Evolutionary conservation across 768 basidiomycete genomes (phyloP), one percentile per base, ranked within the genome.

Genomic region (Dioszegia crocea): DNA sequence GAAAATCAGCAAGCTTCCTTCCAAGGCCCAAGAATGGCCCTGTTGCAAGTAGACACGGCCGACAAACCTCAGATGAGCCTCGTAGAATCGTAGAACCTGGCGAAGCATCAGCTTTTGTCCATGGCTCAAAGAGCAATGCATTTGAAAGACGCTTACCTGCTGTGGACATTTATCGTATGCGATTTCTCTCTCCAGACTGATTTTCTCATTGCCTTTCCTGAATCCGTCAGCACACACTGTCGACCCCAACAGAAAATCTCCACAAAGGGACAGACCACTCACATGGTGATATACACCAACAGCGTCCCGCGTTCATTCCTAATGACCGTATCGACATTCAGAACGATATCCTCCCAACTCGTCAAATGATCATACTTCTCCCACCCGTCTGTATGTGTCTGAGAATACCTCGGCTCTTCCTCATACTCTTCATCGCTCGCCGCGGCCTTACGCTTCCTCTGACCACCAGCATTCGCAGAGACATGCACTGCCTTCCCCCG

Each of bases 81-180:
- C 75, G 65, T 76, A 76, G 51, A 76, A 76, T 39, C 67, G 47
- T 29, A 76, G 61, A 36, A 76, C 66, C 75, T 76, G 60, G 14
- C n/a, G 24, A 10, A 38, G 14, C 24, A 38, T 26, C 31, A 45
- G 55, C 50, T 12, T 10, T 29, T 19, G 43, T 24, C 21, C 23
- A 23, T 19, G 24, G 8, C 10, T 21, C 23, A 38, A 21, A n/a
- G 31, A 16, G 19, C 14, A 17, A 48, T 4, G 43, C 21, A n/a
- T 19, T 16, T 19, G 5, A 8, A 10, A 3, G 3, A 9, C 11
- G 47, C 64, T 54, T 30, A 72, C 74, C 63, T 72, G 70, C 54
- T 72, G 68, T 8, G 75, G 75, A 57, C 75, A 76, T 45, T 70
- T 61, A 21, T 40, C 55, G 57, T 74, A 68, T 3, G 62, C 72